A percentile compares a stretch with the other conserved stretches of the same genome.
Evolutionary conservation across 2,329 filamentous ascomycete species (phyloP).

Genomic region (Microsporum audouinii): DNA sequence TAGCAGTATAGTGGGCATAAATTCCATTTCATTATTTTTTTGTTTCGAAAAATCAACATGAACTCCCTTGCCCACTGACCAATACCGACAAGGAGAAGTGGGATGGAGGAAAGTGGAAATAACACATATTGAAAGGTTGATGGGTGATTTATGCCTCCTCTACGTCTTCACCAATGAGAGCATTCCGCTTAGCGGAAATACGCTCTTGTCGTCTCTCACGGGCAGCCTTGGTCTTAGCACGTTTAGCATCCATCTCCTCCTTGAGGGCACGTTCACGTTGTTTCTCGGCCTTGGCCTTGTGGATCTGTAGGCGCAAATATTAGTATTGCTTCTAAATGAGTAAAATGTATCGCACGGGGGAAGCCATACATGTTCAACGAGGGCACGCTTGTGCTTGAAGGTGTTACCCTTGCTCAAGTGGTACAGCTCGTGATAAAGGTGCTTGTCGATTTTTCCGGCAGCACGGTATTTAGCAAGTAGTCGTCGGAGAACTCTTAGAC

Average conservation of each 20-base stretch:
- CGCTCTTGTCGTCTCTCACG: conserved; percentile 97
- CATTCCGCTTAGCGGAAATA: conserved; percentile 78
- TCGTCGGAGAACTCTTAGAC: conserved; percentile 96
- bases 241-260: conserved; percentile 99
- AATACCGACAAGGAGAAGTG: conserved; percentile 10
- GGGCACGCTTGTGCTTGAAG: conserved; percentile 99
- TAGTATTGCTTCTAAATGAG: not conserved
- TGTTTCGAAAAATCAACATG: conserved; percentile 7
- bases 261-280: conserved; percentile 87
- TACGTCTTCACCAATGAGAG: conserved; percentile 58
- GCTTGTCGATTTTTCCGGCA: conserved; percentile 99
- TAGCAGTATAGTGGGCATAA: conserved; percentile 1
- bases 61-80: conserved; percentile 13
- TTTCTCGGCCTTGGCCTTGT: conserved; percentile 99
- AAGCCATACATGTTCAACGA: conserved; percentile 92
- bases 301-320: conserved; percentile 55
- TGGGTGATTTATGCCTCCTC: conserved; percentile 12
- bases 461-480: conserved; percentile 99
- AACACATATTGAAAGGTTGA: conserved; percentile 11
- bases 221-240: conserved; percentile 99
- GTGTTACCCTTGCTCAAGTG: conserved; percentile 99
- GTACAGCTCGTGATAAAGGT: conserved; percentile 99
- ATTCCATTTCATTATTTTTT: conserved; percentile 11
- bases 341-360: not conserved
- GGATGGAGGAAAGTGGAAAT: conserved; percentile 5